Evolutionary conservation across 2,329 filamentous ascomycete species (phyloP), one percentile per base, ranked within the genome.

Genomic region (Tothia fuscella): DNA sequence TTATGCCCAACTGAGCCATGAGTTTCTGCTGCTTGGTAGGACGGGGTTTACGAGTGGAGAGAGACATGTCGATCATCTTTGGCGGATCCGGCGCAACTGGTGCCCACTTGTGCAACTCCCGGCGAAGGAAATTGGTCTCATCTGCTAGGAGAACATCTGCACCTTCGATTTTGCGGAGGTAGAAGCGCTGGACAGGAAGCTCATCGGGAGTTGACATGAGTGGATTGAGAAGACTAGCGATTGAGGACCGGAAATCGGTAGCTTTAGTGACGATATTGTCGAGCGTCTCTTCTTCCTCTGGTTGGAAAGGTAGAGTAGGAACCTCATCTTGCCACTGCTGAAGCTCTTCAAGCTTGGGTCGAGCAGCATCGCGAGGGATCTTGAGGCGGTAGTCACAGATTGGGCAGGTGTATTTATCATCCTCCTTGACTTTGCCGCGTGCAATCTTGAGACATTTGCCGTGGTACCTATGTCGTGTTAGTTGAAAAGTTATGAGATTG

Each of bases 381-480:
- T 89, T 93, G 56, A 95, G 83, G 14, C 91, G 81, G 78, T 88
- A 95, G 59, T 98, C 91, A 58, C 91, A 98, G 47, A 98, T 93
- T 0, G 91, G 91, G 54, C 91, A 98, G 1, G 89, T 96, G 57
- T 95, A 98, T 59, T 93, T 94, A 56, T 96, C 91, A 48, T 94
- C 89, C 56, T 96, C 91, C 63, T 96, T 96, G 53, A 98, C 85
- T 57, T 96, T 98, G 40, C 91, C 91, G 38, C 91, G 78, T 3
- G 91, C 91, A 55, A 98, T 95, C 66, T 98, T 98, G 28, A 98
- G 70, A 54, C 91, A 98, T 61, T 95, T 96, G 46, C 91, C 89
- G 54, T 98, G 91, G 56, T 98, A 98, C 83, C 82, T 88, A 47
- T 6, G 20, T 37, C 5, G 16, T 14, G 12, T 19, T 20, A 46